Base-by-base conservation (phyloP, 805 yeast genomes). In the Candida verbasci region DNA sequence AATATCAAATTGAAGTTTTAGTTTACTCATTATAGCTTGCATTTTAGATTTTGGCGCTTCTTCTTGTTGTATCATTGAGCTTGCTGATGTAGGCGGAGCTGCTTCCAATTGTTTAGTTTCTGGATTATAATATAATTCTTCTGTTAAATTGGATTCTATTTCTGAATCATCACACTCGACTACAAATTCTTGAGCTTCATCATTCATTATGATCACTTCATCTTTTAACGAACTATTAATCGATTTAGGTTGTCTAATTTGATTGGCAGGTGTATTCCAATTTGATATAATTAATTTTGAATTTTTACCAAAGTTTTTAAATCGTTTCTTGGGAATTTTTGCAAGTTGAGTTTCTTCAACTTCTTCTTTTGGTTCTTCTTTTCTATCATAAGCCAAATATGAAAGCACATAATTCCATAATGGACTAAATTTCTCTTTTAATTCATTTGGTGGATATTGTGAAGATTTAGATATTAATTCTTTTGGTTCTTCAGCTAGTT, bases 351-450 rank as follows among this genome's bases (percentile, higher is more conserved):
- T 7, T 5, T 4, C 9, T 25, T 14, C 29, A 16, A 7, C 37
- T 23, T 31, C 22, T 17, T 21, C 31, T 11, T 28, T 3, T 17
- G 14, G 12, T 29, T 8, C 29, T 10, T 25, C 23, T 3, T 21
- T 18, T 15, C 31, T 14, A 4, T 58, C 53, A 42, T 63, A 63
- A 3, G 54, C 62, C 2, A 65, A 38, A 64, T 65, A 62, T 8
- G 68, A 60, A 16, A 65, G 49, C 12, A 64, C 21, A 39, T 57
- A 59, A 34, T 55, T 57, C 72, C 72, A 66, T 9, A 51, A 37
- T 3, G 70, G 70, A 36, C 56, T 56, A 37, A 62, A 64, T 11
- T 59, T 43, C 6, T 30, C 34, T 16, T 38, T 34, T 10, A 24
- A 22, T 18, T 28, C 32, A 17, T 25, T 24, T 6, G 56, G 55